Evolutionary conservation across 2,329 filamentous ascomycete species (phyloP).

Genomic region (Fragosphaeria purpurea): DNA sequence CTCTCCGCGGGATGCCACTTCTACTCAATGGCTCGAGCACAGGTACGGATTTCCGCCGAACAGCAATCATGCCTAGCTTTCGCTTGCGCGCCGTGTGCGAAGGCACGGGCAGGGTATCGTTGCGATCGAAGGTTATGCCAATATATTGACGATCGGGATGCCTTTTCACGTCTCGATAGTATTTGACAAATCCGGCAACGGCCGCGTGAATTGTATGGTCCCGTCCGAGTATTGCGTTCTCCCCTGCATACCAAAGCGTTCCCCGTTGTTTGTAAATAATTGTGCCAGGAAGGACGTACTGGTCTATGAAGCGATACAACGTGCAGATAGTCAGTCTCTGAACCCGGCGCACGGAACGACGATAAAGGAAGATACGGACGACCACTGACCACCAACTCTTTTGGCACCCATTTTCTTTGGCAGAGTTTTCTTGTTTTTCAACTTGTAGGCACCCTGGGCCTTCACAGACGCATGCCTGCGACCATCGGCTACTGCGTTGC

Average conservation of each 20-base stretch:
- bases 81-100: constrained; percentile 63
- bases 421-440: constrained; percentile 48
- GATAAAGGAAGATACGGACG: background rate
- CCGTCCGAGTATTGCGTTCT: constrained; percentile 89
- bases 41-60: constrained; percentile 26
- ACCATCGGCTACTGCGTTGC: constrained; percentile 36
- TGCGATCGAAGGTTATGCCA: constrained; percentile 77
- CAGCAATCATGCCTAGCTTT: constrained; percentile 61
- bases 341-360: too few relatives aligned
- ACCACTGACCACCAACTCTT: constrained; percentile 64
- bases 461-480: constrained; percentile 50
- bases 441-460: constrained; percentile 58
- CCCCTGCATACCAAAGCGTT: constrained; percentile 87
- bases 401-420: constrained; percentile 89
- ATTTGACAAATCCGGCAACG: constrained; percentile 83
- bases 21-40: constrained; percentile 23
- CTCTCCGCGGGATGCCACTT: constrained; percentile 23
- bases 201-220: constrained; percentile 93
- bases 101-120: constrained; percentile 69
- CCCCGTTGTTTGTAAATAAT: constrained; percentile 97
- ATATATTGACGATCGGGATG: constrained; percentile 92
- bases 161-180: constrained; percentile 77
- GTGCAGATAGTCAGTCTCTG: too few relatives aligned
- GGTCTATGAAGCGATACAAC: constrained; percentile 41
- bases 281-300: constrained; percentile 90